Base-by-base conservation (phyloP, 176 grass and related monocot species). In the Triticum timopheevii region DNA sequence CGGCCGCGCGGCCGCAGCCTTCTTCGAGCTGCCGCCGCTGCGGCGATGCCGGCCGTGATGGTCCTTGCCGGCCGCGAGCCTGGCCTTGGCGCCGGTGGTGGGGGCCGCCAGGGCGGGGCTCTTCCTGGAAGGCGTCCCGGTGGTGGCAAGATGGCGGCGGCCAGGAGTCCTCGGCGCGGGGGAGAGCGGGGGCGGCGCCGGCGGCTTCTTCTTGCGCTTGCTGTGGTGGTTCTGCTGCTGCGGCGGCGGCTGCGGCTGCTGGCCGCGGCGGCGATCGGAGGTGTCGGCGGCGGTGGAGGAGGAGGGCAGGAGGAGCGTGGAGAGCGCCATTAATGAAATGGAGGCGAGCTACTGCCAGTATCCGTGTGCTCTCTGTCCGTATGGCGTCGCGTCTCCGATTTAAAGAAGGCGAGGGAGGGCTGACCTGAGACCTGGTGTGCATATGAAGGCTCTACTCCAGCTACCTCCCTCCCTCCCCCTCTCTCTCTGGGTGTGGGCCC, bases 171-270 rank as follows among this genome's bases (percentile, higher is more conserved):
- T 87, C 0, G 82, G 84, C 15, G 59, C 13, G 10, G 66, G 30
- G 16, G 84, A 31, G 10, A 77, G 22, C 20, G 84, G 61, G 0
- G 72, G 44, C 3, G 68, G 84, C 1, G 89, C 7, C 6, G 69
- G 69, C 1, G 82, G 80, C 56, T 96, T 96, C 82, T 96, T 96
- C 67, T 88, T 87, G 84, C 87, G 92, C 75, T 79, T 91, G 77
- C 85, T 84, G 61, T 85, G 65, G 4, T 82, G 77, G 22, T 88
- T 77, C 13, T 83, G 80, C 44, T 92, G 87, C 40, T 44, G 40
- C n/a, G 15, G 87, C 38, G 36, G 88, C 52, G 35, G 82, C 1
- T 73, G 88, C 54, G n/a, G n/a, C n/a, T n/a, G n/a, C n/a, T 58
- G 54, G 54, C 54, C 54, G 16, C 80, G 73, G 12, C 65, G 78